phyloP scores from a whole-genome alignment of 352 stramenopile species.

The Globisporangium uncinulatum region DNA sequence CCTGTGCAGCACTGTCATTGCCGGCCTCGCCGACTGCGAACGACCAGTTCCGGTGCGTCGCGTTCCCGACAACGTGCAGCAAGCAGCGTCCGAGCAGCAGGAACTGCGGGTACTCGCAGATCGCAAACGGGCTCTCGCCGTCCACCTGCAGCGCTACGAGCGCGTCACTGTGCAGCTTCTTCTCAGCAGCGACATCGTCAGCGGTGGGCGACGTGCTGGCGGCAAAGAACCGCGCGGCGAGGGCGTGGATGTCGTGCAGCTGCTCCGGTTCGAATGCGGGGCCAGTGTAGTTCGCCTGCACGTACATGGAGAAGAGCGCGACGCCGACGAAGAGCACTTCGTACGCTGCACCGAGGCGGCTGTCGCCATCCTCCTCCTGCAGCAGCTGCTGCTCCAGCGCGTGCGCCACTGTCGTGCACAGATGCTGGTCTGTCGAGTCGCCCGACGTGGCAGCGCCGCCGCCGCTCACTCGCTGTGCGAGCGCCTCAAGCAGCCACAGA shows the following conservation, averaged over 20 bases:
- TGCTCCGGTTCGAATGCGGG: constrained; percentile 53
- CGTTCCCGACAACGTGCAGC: constrained; percentile 58
- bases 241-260: constrained; percentile 41
- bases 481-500: constrained; percentile 24
- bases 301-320: constrained; percentile 71
- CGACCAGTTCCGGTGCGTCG: constrained; percentile 59
- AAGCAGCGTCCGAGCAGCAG: constrained; percentile 59
- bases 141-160: constrained; percentile 70
- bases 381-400: constrained; percentile 39
- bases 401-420: constrained; percentile 36
- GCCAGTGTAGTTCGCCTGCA: constrained; percentile 80
- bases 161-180: constrained; percentile 49
- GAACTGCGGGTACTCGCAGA: constrained; percentile 72
- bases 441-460: constrained; percentile 6
- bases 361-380: constrained; percentile 20
- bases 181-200: constrained; percentile 17
- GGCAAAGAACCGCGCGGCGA: constrained; percentile 26
- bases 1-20: constrained; percentile 36
- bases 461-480: constrained; percentile 10
- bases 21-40: constrained; percentile 34
- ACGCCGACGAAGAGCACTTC: constrained; percentile 55
- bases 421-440: constrained; percentile 26
- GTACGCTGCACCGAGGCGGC: constrained; percentile 37
- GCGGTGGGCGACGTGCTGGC: not conserved
- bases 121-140: constrained; percentile 72